Evolutionary conservation across 75 land plant genomes (phyloP).

Genomic region (Isoetes taiwanensis): DNA sequence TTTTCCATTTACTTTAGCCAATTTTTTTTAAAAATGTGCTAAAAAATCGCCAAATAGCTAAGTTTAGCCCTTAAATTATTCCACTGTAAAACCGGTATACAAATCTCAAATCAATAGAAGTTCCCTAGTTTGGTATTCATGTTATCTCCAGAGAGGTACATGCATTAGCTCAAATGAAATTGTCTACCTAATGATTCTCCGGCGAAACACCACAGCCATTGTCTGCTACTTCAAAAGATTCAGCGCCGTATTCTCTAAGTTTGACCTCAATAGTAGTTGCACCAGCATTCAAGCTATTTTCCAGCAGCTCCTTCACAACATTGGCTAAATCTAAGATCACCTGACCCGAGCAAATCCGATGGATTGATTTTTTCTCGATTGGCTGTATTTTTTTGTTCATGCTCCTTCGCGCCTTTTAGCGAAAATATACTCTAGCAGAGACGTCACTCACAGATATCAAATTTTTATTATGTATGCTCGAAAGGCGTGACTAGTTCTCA

Average conservation of each 20-base stretch:
- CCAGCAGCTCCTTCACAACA: conserved; percentile 92
- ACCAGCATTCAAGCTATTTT: conserved; percentile 96
- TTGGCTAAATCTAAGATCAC: conserved; percentile 79
- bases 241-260: conserved; percentile 67
- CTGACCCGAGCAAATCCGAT: conserved; percentile 85
- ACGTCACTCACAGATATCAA: too few relatives aligned
- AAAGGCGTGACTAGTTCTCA: too few relatives aligned
- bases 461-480: too few relatives aligned
- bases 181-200: conserved; percentile 55
- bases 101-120: too few relatives aligned
- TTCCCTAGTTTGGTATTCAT: too few relatives aligned
- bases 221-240: conserved; percentile 67
- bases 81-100: too few relatives aligned
- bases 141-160: not conserved
- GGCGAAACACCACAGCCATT: conserved; percentile 92
- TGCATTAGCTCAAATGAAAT: not conserved
- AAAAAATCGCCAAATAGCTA: too few relatives aligned
- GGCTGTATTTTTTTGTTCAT: conserved; percentile 47
- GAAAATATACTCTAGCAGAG: too few relatives aligned
- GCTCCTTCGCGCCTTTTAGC: too few relatives aligned
- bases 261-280: conserved; percentile 69
- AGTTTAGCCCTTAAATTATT: too few relatives aligned
- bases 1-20: too few relatives aligned
- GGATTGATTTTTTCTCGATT: conserved; percentile 62
- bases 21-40: too few relatives aligned